Percentiles rank a stretch among this genome's conserved stretches.
phyloP scores from a whole-genome alignment of 257 asterid genomes.

The Mitragyna speciosa region DNA sequence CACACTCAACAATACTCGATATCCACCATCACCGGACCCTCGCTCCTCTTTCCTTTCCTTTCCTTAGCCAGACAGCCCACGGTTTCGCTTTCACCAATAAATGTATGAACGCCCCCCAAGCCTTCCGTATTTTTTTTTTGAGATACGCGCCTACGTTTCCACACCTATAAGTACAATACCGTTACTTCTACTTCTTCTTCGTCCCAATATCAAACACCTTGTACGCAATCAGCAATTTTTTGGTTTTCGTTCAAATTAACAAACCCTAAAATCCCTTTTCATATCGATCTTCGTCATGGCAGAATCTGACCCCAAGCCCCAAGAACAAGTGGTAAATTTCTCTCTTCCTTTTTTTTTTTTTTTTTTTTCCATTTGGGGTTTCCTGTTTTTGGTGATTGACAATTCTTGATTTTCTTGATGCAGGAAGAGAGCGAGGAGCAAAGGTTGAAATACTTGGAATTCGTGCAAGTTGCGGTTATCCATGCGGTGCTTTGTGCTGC shows the following conservation, averaged over 20 bases:
- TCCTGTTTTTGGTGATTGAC: background rate
- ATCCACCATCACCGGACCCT: background rate
- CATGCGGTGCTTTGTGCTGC: conserved; percentile 59
- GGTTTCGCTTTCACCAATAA: background rate
- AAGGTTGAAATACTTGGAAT: conserved; percentile 67
- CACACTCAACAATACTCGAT: no score
- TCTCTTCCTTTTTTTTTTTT: background rate
- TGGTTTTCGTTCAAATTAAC: background rate
- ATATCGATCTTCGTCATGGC: conserved; percentile 18
- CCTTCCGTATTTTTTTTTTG: background rate
- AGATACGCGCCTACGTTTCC: conserved; percentile 20
- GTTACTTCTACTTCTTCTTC: no score
- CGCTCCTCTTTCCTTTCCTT: background rate
- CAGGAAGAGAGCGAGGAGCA: conserved; percentile 54
- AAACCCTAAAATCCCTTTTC: background rate
- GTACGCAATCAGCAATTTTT: background rate
- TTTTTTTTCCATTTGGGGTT: background rate
- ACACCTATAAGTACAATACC: background rate
- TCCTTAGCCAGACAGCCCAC: background rate
- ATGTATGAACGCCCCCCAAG: background rate
- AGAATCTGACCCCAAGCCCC: conserved; percentile 21
- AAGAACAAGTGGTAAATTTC: conserved; percentile 27
- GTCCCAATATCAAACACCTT: background rate
- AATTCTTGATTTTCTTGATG: conserved; percentile 8
- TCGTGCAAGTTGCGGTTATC: conserved; percentile 62